Percentiles rank a stretch among this genome's conserved stretches.
phyloP scores from a whole-genome alignment of 805 yeast genomes.

The Starmera quercuum region DNA sequence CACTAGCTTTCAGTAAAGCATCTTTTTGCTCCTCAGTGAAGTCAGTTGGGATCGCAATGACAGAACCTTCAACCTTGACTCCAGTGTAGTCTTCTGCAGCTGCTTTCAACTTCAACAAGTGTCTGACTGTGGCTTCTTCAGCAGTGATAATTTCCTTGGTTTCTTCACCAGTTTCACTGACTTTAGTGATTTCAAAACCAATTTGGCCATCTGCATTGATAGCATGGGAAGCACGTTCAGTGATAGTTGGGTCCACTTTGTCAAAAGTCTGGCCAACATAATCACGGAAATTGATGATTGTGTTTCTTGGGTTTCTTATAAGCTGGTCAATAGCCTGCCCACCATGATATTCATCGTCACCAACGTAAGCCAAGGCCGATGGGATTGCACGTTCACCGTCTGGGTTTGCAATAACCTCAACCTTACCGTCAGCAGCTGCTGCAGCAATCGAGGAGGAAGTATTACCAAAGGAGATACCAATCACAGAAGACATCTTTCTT shows the following conservation, averaged over 20 bases:
- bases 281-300: conserved; percentile 90
- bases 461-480: conserved; percentile 96
- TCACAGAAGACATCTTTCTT: conserved; percentile 44
- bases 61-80: conserved; percentile 69
- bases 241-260: conserved; percentile 59
- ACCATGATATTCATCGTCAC: conserved; percentile 95
- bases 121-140: conserved; percentile 77
- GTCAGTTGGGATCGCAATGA: conserved; percentile 85
- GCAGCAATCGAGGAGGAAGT: conserved; percentile 92
- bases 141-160: conserved; percentile 51
- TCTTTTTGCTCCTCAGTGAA: conserved; percentile 68
- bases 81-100: conserved; percentile 96
- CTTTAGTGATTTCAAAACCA: conserved; percentile 50
- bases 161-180: conserved; percentile 30
- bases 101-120: conserved; percentile 66
- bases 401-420: conserved; percentile 96
- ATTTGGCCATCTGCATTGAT: conserved; percentile 57
- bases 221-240: conserved; percentile 62
- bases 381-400: conserved; percentile 98
- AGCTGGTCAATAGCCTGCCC: conserved; percentile 91
- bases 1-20: conserved; percentile 53
- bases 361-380: conserved; percentile 84
- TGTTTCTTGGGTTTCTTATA: conserved; percentile 81
- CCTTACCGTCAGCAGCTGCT: conserved; percentile 78
- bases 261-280: conserved; percentile 71